phyloP scores from a whole-genome alignment of 257 asterid species.

The Leptodermis oblonga region DNA sequence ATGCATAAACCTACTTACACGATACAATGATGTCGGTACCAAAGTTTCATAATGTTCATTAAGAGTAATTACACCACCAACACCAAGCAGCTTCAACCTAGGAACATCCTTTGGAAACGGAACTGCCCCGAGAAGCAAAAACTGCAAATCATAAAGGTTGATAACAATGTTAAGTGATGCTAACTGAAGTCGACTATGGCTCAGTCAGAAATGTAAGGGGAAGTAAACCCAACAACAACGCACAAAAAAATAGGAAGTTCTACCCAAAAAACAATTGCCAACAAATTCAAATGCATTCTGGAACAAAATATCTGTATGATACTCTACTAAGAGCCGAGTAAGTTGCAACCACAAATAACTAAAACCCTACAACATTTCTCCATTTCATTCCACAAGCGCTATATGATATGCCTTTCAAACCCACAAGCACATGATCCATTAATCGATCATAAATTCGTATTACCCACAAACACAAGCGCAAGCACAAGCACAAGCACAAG shows the following conservation, averaged over 20 bases:
- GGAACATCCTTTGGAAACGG: slow-evolving; percentile 91
- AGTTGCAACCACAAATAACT: not conserved
- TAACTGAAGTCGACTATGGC: not conserved
- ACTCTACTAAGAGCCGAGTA: not conserved
- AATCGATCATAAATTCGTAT: not conserved
- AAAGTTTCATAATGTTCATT: slow-evolving; percentile 91
- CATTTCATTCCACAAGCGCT: not conserved
- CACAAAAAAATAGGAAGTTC: not conserved
- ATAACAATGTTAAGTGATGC: not conserved
- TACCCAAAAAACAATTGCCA: not conserved
- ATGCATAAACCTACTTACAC: slow-evolving; percentile 44
- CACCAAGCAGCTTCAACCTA: slow-evolving; percentile 85
- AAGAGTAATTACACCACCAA: slow-evolving; percentile 91
- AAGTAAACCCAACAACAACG: not conserved
- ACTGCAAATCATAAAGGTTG: slow-evolving; percentile 30
- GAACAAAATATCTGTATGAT: not conserved
- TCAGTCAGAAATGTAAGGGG: not conserved
- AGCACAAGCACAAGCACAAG: no score
- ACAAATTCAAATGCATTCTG: not conserved
- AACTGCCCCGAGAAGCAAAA: slow-evolving; percentile 87
- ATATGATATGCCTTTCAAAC: not conserved
- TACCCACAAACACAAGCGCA: no score
- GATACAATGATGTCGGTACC: slow-evolving; percentile 81
- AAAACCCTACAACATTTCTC: not conserved
- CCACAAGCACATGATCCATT: not conserved